phyloP scores from a whole-genome alignment of 208 protist species.

The Crithidia thermophila region DNA sequence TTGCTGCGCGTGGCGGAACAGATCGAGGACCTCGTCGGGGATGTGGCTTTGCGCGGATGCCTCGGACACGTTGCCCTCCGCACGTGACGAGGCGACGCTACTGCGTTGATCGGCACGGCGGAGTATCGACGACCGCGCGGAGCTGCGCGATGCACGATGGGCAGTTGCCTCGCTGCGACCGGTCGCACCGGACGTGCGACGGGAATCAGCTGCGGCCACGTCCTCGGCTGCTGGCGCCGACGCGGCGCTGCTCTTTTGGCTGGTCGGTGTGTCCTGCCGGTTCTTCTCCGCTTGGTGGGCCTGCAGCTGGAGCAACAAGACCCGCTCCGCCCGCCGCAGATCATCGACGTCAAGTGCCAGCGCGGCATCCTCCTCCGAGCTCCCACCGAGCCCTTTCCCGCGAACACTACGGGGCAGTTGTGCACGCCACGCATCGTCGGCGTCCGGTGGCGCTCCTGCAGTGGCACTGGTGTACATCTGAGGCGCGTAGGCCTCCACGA shows the following conservation, averaged over 20 bases:
- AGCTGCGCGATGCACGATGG: too few species aligned
- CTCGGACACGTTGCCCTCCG: too few species aligned
- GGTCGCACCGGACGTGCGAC: too few species aligned
- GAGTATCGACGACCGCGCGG: too few species aligned
- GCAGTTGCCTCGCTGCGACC: too few species aligned
- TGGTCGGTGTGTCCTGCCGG: neutral
- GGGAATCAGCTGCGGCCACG: neutral
- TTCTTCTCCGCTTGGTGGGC: neutral
- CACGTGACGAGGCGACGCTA: too few species aligned
- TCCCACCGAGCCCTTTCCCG: neutral
- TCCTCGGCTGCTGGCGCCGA: neutral
- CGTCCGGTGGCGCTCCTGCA: too few species aligned
- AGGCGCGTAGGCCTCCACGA: neutral
- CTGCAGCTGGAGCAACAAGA: conserved; percentile 17
- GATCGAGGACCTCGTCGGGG: neutral
- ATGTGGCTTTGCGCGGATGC: too few species aligned
- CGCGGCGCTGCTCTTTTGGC: neutral
- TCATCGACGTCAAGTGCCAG: conserved; percentile 13
- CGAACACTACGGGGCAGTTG: neutral
- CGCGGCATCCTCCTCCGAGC: conserved; percentile 9
- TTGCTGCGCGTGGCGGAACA: conserved; percentile 21
- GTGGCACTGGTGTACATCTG: neutral
- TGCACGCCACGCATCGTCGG: too few species aligned
- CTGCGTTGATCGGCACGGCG: too few species aligned
- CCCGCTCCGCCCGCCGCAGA: conserved; percentile 4